A percentile compares a stretch with the other conserved stretches of the same genome.
Conservation (phyloP, 768 basidiomycete genomes). For the Neoboletus magnificus region DNA sequence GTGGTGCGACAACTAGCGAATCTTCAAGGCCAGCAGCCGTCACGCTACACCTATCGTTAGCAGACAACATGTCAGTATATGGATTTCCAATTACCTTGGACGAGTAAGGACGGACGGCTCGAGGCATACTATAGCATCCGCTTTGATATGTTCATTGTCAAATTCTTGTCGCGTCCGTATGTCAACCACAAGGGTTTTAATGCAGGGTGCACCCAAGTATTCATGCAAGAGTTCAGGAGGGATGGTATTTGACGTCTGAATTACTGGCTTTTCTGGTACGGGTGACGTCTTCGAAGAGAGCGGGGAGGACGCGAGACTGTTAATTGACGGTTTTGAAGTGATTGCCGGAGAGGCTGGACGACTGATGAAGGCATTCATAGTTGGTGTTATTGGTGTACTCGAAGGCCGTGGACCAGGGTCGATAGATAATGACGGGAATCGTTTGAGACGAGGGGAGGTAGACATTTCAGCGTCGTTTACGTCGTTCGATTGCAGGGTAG, state of each 20-base stretch:
- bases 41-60: slow-evolving; percentile 45
- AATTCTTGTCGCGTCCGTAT: slow-evolving; percentile 78
- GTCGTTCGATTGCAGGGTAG: slow-evolving; percentile 30
- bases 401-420: slow-evolving; percentile 57
- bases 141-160: slow-evolving; percentile 67
- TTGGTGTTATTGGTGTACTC: slow-evolving; percentile 66
- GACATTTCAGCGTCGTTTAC: slow-evolving; percentile 31
- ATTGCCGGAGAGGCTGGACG: slow-evolving; percentile 61
- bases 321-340: slow-evolving; percentile 41
- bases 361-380: slow-evolving; percentile 52
- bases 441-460: slow-evolving; percentile 29
- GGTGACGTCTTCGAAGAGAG: slow-evolving; percentile 30
- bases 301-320: slow-evolving; percentile 34
- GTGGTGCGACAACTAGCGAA: slow-evolving; percentile 67
- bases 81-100: slow-evolving; percentile 48
- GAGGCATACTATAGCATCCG: slow-evolving; percentile 71
- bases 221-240: slow-evolving; percentile 55
- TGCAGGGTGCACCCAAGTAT: slow-evolving; percentile 49
- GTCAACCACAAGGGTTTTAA: slow-evolving; percentile 75
- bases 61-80: neutral
- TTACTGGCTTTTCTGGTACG: slow-evolving; percentile 36
- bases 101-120: slow-evolving; percentile 77
- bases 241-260: slow-evolving; percentile 60
- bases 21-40: slow-evolving; percentile 67
- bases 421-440: slow-evolving; percentile 43